Base-by-base conservation (phyloP, 306 rosid species). In the Vigna nakashimae region DNA sequence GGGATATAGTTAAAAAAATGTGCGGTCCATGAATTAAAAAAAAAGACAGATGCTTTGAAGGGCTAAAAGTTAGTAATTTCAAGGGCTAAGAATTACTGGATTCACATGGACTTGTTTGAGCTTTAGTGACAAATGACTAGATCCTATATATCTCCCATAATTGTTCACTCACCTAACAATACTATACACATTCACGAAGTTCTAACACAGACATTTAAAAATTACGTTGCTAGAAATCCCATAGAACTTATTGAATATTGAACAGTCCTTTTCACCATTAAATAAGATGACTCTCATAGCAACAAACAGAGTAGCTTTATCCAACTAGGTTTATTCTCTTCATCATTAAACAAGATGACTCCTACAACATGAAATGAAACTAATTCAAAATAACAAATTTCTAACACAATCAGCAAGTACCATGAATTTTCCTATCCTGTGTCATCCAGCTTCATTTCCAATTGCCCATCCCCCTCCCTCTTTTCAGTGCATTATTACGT, bases 171-270 rank as follows among this genome's bases (percentile, higher is more conserved):
- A 46, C 68, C 45, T 34, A 46, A 73, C 62, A 15, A n/a, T 24
- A 65, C 28, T 38, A 38, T 6, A 45, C 16, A 74, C 20, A 73
- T 66, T 75, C 53, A 58, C 28, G 67, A 74, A 57, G 55, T 74
- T 74, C n/a, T 34, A 80, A 67, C 50, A 57, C 6, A 22, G 32
- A 70, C 43, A 11, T 64, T 14, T 13, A 36, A 38, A 22, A 20
- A 42, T 26, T 42, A 42, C 3, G 2, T 56, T 9, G 55, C n/a
- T 55, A 17, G 55, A 71, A 56, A 77, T 58, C 28, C 34, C 30
- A 60, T 30, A 6, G 18, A 62, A 40, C 7, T 0, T 38, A 10
- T 53, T 4, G 59, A 24, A 49, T 16, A 75, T 52, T 6, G 15
- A 26, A 64, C 12, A 43, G 57, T 36, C 26, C 48, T 76, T 34